Conservation (phyloP, 257 asterid species). For the Solanum sitiens region DNA sequence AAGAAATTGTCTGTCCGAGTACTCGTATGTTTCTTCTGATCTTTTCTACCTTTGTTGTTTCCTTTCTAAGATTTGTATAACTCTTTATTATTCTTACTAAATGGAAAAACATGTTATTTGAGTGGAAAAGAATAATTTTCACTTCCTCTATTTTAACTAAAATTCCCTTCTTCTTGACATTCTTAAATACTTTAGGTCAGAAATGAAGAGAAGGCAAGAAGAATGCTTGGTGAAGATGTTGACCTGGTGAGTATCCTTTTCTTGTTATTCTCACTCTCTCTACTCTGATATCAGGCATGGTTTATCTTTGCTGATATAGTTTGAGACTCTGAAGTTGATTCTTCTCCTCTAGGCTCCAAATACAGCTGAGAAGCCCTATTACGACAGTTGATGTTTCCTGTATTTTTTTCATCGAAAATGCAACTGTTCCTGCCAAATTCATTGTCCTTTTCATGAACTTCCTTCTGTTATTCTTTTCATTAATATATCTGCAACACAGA, state of each 20-base stretch:
- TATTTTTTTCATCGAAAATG: neutral
- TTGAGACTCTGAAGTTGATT: neutral
- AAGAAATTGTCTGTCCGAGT: constrained; percentile 65
- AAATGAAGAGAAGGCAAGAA: constrained; percentile 91
- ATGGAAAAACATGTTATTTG: neutral
- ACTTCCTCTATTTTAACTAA: neutral
- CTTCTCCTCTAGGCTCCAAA: neutral
- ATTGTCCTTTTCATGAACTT: neutral
- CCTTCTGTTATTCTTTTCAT: neutral
- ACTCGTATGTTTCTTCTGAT: constrained; percentile 33
- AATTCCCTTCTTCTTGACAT: neutral
- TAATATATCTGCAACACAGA: neutral
- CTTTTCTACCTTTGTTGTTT: neutral
- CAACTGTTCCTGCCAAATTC: neutral
- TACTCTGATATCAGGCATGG: neutral
- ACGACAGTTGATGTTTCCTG: neutral
- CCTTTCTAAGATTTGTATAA: neutral
- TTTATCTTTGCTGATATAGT: neutral
- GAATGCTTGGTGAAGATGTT: constrained; percentile 80
- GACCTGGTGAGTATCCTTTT: constrained; percentile 55
- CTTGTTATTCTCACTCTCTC: neutral
- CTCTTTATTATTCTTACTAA: neutral
- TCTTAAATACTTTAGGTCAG: constrained; percentile 51
- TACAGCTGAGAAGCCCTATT: neutral
- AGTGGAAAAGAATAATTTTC: neutral